A percentile compares a stretch with the other conserved stretches of the same genome.
Evolutionary conservation across 495 filamentous ascomycete genomes (phyloP).

Genomic region (Lasiosphaeriaceae sp.): DNA sequence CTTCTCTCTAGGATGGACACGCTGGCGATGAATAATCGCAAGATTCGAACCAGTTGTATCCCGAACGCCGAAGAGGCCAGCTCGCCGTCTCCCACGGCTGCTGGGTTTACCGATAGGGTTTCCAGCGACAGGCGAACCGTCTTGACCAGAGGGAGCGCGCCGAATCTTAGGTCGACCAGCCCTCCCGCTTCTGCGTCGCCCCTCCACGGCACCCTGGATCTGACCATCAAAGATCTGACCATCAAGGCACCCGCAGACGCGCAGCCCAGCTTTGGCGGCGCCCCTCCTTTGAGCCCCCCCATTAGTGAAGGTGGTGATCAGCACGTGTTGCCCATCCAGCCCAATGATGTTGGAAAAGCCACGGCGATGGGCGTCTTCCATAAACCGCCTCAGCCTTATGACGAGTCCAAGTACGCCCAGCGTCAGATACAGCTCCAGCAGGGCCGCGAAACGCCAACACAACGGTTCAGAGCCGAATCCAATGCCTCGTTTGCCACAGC

Average conservation of each 20-base stretch:
- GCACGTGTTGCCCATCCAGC: constrained; percentile 58
- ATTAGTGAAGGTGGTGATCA: constrained; percentile 65
- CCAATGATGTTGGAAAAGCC: constrained; percentile 78
- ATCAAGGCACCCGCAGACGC: constrained; percentile 19
- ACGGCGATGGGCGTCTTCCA: constrained; percentile 83
- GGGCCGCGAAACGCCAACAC: constrained; percentile 52
- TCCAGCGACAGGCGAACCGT: constrained; percentile 31
- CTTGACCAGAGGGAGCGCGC: constrained; percentile 44
- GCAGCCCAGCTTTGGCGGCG: constrained; percentile 43
- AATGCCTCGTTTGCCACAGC: constrained; percentile 21
- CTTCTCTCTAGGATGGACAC: constrained; percentile 76
- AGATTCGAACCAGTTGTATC: too few relatives aligned
- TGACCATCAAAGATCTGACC: too few relatives aligned
- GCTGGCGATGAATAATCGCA: too few relatives aligned
- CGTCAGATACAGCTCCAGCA: constrained; percentile 76
- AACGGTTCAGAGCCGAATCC: constrained; percentile 29
- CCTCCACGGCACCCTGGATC: too few relatives aligned
- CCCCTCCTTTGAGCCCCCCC: constrained; percentile 70
- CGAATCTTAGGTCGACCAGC: constrained; percentile 42
- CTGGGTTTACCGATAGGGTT: constrained; percentile 30
- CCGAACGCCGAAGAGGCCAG: constrained; percentile 43
- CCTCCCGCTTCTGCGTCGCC: constrained; percentile 32
- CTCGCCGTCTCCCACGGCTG: constrained; percentile 26
- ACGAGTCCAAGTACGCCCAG: constrained; percentile 80
- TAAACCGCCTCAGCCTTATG: constrained; percentile 69